Conservation (phyloP, 805 yeast genomes). For the Candida coleopterorum region DNA sequence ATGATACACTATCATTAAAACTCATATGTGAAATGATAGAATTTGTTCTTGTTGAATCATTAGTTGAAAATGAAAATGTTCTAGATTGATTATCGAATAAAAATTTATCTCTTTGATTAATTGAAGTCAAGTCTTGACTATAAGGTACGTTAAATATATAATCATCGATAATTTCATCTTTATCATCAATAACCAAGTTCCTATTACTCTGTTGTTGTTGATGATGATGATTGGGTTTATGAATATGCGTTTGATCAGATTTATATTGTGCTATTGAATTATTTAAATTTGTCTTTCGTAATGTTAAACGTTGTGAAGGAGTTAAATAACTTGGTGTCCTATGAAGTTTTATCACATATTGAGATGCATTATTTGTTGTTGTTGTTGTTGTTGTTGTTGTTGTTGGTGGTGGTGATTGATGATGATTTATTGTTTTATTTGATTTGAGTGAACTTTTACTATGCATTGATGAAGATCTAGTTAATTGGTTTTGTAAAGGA, state of each 20-base stretch:
- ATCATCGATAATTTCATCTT: conserved; percentile 21
- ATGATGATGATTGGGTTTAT: too few species aligned
- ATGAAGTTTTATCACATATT: conserved; percentile 18
- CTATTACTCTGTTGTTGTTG: not conserved
- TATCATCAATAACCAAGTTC: conserved; percentile 8
- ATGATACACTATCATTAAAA: conserved; percentile 12
- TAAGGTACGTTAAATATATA: conserved; percentile 60
- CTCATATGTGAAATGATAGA: conserved; percentile 38
- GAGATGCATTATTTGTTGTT: conserved; percentile 4
- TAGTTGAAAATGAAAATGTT: conserved; percentile 22
- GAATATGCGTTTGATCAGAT: conserved; percentile 7
- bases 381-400: not conserved
- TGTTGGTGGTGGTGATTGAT: not conserved
- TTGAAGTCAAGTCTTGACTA: conserved; percentile 46
- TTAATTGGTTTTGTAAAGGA: conserved; percentile 14
- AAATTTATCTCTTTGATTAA: conserved; percentile 29
- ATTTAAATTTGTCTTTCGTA: conserved; percentile 22
- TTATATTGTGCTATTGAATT: conserved; percentile 19
- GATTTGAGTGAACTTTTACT: conserved; percentile 10
- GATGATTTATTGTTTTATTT: conserved; percentile 1
- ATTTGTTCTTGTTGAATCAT: conserved; percentile 40
- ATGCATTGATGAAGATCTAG: conserved; percentile 15
- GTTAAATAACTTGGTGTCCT: conserved; percentile 24
- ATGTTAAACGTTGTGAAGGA: conserved; percentile 25
- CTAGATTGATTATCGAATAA: conserved; percentile 18